Base-by-base conservation (phyloP, 2,329 filamentous ascomycete genomes). In the Paracamarosporium sp. region DNA sequence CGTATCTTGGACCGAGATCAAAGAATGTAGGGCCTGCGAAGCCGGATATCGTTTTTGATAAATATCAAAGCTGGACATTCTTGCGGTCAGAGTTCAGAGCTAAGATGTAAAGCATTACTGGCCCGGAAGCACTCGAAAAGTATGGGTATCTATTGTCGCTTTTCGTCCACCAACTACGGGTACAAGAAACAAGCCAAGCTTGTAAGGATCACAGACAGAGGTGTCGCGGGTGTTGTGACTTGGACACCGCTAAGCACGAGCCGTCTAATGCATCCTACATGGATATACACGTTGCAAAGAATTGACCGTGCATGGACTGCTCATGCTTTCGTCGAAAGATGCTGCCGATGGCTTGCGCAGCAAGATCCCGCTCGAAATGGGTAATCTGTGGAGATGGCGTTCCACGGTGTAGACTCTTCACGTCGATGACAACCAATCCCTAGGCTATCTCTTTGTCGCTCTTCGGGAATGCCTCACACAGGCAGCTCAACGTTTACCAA, bases 401-500 rank as follows among this genome's bases (percentile, higher is more conserved):
- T 40, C 36, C 36, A 12, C 1, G 17, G 17, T 40, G 17, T 17
- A 40, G 36, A 9, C 4, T 15, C n/a, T 46, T 31, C n/a, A 44
- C 11, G 27, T 24, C 15, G 12, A n/a, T 25, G 40, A 15, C 36
- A 17, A 31, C 36, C 36, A 9, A 4, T 22, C 7, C 36, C 36
- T 40, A 11, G 2, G 15, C 2, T 31, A 43, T 51, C 48, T 51
- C 48, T 51, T 51, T 43, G 13, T 13, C 4, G 33, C 27, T 51
- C 24, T 33, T 12, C 20, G 1, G 4, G 4, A 36, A 24, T 9
- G 17, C 5, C 22, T 20, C 30, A 9, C 24, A 24, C 4, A 25
- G 6, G 11, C 4, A 24, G 4, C 7, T 66, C 58, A 67, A 30
- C 11, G 13, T 9, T 27, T 58, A 4, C 50, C 50, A 5, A 66